phyloP scores from a whole-genome alignment of 768 basidiomycete species.

The Lentinula sp. region DNA sequence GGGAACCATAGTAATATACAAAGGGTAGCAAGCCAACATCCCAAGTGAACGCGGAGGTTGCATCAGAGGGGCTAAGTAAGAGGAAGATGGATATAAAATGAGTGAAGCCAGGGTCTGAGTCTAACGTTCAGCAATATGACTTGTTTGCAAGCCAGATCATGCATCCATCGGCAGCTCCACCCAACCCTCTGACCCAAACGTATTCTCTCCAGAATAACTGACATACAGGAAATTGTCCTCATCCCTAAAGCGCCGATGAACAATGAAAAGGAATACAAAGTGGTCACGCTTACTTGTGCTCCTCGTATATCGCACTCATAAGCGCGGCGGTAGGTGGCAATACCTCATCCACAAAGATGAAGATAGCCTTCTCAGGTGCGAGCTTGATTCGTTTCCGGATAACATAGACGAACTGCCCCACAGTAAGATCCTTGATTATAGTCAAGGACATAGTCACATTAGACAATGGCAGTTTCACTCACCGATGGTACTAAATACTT shows the following conservation, averaged over 20 bases:
- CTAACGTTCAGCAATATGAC: slow-evolving; percentile 16
- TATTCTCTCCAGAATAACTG: slow-evolving; percentile 98
- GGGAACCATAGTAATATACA: slow-evolving; percentile 20
- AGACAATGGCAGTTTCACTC: slow-evolving; percentile 21
- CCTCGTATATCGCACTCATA: slow-evolving; percentile 99
- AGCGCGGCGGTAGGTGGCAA: slow-evolving; percentile 96
- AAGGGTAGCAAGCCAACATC: slow-evolving; percentile 10
- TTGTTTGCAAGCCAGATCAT: slow-evolving; percentile 22
- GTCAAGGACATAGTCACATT: neutral
- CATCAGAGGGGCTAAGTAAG: slow-evolving; percentile 11
- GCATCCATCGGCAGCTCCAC: slow-evolving; percentile 40
- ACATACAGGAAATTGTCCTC: slow-evolving; percentile 99
- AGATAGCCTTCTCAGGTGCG: slow-evolving; percentile 99
- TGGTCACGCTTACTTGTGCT: slow-evolving; percentile 80
- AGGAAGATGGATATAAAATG: slow-evolving; percentile 11
- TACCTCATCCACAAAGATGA: slow-evolving; percentile 99
- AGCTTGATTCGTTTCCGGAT: slow-evolving; percentile 99
- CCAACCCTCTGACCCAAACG: slow-evolving; percentile 65
- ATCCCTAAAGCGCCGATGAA: slow-evolving; percentile 54
- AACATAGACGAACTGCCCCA: slow-evolving; percentile 98
- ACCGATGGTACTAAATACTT: slow-evolving; percentile 99
- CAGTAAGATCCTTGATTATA: slow-evolving; percentile 75
- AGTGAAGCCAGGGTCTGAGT: slow-evolving; percentile 1
- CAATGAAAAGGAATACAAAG: neutral
- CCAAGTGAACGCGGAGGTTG: slow-evolving; percentile 4